Percentiles rank a stretch among this genome's conserved stretches.
These are phyloP conservation scores for Colletotrichum sp. DNA, from an alignment of 2,329 filamentous ascomycete species.

Conservation along the genomic window DNA sequence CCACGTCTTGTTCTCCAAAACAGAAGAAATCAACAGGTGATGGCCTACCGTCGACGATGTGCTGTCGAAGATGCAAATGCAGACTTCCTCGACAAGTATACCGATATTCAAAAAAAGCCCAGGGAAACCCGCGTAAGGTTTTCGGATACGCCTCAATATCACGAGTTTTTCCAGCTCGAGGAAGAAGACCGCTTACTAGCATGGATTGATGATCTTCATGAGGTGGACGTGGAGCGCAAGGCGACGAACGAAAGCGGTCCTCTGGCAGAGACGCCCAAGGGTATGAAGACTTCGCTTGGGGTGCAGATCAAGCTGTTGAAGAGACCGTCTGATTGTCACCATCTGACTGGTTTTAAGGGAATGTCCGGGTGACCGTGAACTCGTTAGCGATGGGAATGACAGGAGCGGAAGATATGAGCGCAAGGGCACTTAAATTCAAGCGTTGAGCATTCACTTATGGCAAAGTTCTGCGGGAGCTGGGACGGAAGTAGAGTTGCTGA, in stretches of 20 bases:
- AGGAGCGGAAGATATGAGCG: background rate
- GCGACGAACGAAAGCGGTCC: background rate
- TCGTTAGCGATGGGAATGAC: background rate
- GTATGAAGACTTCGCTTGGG: background rate
- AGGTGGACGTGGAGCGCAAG: background rate
- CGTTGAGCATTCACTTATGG: background rate
- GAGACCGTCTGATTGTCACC: background rate
- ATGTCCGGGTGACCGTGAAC: background rate
- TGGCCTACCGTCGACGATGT: background rate
- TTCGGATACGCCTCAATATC: background rate
- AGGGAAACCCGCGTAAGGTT: background rate
- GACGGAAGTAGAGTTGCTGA: too few relatives aligned
- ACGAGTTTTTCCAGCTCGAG: background rate
- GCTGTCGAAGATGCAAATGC: background rate
- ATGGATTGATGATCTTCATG: background rate
- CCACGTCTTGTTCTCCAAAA: background rate
- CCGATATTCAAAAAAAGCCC: background rate
- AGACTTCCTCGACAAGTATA: background rate
- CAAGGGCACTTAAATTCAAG: accelerated
- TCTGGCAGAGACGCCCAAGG: background rate
- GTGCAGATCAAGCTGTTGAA: background rate
- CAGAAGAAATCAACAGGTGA: background rate
- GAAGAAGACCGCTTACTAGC: background rate
- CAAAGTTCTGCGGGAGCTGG: background rate
- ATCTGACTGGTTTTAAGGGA: accelerated